Percentiles rank a stretch among this genome's conserved stretches.
phyloP scores from a whole-genome alignment of 352 stramenopile species.

The Globisporangium viniferum region DNA sequence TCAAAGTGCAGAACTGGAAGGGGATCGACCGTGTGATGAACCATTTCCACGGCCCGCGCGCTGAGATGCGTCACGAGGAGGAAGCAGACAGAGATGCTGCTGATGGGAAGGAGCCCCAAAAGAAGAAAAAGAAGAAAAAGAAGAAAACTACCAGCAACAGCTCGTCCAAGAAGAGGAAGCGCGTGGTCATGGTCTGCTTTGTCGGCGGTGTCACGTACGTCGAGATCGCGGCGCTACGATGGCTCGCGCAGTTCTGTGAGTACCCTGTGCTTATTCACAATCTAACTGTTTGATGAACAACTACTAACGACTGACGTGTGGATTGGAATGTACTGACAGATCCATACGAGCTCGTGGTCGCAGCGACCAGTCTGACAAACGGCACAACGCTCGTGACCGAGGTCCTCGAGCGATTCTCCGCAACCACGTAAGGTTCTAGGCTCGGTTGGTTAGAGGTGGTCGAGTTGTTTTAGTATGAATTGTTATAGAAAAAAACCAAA shows the following conservation, averaged over 20 bases:
- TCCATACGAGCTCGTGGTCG: conserved; percentile 59
- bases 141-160: conserved; percentile 18
- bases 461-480: neutral
- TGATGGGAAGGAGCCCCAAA: conserved; percentile 12
- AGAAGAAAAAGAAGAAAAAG: conserved; percentile 16
- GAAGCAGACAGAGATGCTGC: conserved; percentile 6
- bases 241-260: conserved; percentile 67
- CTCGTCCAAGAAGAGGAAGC: conserved; percentile 28
- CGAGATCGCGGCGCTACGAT: conserved; percentile 73
- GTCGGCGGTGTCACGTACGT: conserved; percentile 68
- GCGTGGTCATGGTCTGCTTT: conserved; percentile 60
- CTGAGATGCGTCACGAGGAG: conserved; percentile 38
- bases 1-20: conserved; percentile 49
- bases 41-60: conserved; percentile 44
- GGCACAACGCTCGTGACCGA: conserved; percentile 49
- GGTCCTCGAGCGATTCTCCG: conserved; percentile 41
- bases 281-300: neutral
- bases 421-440: conserved; percentile 18
- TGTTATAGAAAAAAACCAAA: neutral
- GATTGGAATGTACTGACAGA: conserved; percentile 26
- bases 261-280: neutral
- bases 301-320: neutral
- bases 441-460: neutral
- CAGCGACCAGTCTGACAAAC: conserved; percentile 55
- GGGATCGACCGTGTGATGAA: conserved; percentile 47